A percentile compares a stretch with the other conserved stretches of the same genome.
Evolutionary conservation across 2,329 filamentous ascomycete species (phyloP).

Genomic region (Pleurostoma richardsiae): DNA sequence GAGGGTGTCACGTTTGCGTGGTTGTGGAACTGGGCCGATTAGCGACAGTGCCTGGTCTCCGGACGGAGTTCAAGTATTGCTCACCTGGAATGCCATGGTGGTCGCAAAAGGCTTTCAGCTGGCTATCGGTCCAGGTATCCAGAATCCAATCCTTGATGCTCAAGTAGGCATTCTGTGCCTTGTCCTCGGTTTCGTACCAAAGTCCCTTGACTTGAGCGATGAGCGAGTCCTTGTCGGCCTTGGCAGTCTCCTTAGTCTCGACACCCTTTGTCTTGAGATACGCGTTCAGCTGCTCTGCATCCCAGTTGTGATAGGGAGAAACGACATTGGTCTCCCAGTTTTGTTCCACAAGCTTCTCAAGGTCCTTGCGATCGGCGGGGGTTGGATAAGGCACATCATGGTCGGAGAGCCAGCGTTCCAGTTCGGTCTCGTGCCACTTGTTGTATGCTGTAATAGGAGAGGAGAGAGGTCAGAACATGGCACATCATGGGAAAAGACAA

Average conservation of each 20-base stretch:
- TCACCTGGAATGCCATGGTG: constrained; percentile 72
- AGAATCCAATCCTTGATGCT: constrained; percentile 88
- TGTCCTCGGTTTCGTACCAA: constrained; percentile 78
- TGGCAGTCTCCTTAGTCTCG: constrained; percentile 61
- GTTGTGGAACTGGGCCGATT: constrained; percentile 61
- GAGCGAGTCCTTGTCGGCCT: constrained; percentile 64
- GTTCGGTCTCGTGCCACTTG: constrained; percentile 97
- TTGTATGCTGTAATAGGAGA: constrained; percentile 69
- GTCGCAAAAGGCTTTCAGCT: constrained; percentile 90
- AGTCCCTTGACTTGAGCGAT: constrained; percentile 62
- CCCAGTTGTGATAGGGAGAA: constrained; percentile 73
- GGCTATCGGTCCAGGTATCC: constrained; percentile 90
- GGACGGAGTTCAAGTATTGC: constrained; percentile 4
- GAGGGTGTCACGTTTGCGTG: constrained; percentile 77
- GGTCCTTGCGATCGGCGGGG: constrained; percentile 84
- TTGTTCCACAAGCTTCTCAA: constrained; percentile 83
- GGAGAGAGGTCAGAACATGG: neutral
- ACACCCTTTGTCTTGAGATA: constrained; percentile 70
- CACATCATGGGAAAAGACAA: constrained; percentile 2
- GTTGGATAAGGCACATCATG: constrained; percentile 88
- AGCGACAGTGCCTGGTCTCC: neutral
- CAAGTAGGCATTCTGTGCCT: constrained; percentile 64
- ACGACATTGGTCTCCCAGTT: constrained; percentile 82
- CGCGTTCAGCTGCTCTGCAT: constrained; percentile 58
- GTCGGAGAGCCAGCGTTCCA: constrained; percentile 94